These are phyloP conservation scores for Ogataea nakhonphanomensis DNA, from an alignment of 805 yeast species.

Conservation along the genomic window DNA sequence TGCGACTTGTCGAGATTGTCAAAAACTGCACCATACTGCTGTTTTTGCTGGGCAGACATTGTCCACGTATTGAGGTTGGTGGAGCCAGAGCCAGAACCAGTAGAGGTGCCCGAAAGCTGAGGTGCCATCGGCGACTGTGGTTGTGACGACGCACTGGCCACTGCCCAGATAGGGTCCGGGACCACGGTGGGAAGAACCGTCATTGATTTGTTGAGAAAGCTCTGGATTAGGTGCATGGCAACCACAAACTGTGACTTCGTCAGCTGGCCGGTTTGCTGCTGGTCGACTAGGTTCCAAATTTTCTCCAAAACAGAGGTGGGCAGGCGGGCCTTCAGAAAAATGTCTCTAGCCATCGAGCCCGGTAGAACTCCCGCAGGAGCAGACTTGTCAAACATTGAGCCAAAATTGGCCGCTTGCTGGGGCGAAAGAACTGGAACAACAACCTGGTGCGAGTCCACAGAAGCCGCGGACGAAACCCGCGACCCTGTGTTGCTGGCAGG, in stretches of 20 bases:
- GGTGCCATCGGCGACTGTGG: conserved; percentile 15
- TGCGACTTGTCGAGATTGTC: conserved; percentile 68
- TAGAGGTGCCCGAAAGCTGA: conserved; percentile 15
- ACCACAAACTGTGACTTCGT: conserved; percentile 74
- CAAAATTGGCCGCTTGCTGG: conserved; percentile 58
- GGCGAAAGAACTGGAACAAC: conserved; percentile 52
- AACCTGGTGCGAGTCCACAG: conserved; percentile 27
- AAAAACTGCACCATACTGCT: conserved; percentile 77
- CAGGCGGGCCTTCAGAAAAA: conserved; percentile 83
- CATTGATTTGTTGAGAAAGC: conserved; percentile 60
- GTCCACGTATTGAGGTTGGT: conserved; percentile 47
- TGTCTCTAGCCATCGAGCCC: conserved; percentile 80
- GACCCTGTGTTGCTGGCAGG: conserved; percentile 20
- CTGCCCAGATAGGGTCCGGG: conserved; percentile 34
- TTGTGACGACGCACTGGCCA: conserved; percentile 23
- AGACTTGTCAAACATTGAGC: conserved; percentile 71
- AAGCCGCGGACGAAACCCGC: conserved; percentile 36
- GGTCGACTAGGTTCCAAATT: conserved; percentile 87
- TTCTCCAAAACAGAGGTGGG: conserved; percentile 76
- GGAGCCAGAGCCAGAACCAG: conserved; percentile 9
- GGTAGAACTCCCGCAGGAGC: conserved; percentile 52
- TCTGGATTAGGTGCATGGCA: conserved; percentile 94
- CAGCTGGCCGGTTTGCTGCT: conserved; percentile 67
- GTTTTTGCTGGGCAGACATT: conserved; percentile 62
- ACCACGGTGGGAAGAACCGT: conserved; percentile 38